Evolutionary conservation across 208 protist genomes (phyloP).

Genomic region (Leishmania tarentolae): DNA sequence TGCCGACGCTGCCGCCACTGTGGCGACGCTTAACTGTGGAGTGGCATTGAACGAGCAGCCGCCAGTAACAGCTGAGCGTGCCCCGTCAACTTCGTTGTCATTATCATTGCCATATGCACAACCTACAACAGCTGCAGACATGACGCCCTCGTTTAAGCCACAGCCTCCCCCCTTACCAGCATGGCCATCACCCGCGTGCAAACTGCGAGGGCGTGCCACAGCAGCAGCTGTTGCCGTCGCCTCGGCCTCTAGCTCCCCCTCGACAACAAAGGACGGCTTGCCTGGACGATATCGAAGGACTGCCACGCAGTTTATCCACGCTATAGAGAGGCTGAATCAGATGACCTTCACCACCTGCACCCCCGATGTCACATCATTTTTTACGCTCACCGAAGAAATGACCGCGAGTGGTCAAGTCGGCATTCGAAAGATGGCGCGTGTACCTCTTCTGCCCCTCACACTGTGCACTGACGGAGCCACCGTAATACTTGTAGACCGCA

Average conservation of each 20-base stretch:
- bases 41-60: not conserved
- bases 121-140: not conserved
- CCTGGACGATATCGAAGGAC: constrained; percentile 3
- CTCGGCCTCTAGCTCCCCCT: too few relatives aligned
- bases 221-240: too few relatives aligned
- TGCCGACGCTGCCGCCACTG: not conserved
- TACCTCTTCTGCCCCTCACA: constrained; percentile 24
- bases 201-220: too few relatives aligned
- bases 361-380: not conserved
- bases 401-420: not conserved
- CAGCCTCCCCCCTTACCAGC: not conserved
- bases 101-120: not conserved
- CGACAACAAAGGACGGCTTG: not conserved
- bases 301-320: constrained; percentile 4
- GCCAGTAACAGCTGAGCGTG: not conserved
- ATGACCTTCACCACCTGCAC: constrained; percentile 9
- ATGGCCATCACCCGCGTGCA: not conserved
- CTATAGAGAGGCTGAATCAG: constrained; percentile 1
- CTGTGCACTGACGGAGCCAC: constrained; percentile 33
- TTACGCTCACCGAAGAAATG: not conserved
- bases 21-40: not conserved
- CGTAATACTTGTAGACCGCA: constrained; percentile 29
- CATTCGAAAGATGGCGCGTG: constrained; percentile 4
- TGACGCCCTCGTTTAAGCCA: not conserved
- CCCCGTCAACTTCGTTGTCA: not conserved